These are phyloP conservation scores for Carpinus viminea DNA, from an alignment of 306 rosid species.

Conservation along the genomic window DNA sequence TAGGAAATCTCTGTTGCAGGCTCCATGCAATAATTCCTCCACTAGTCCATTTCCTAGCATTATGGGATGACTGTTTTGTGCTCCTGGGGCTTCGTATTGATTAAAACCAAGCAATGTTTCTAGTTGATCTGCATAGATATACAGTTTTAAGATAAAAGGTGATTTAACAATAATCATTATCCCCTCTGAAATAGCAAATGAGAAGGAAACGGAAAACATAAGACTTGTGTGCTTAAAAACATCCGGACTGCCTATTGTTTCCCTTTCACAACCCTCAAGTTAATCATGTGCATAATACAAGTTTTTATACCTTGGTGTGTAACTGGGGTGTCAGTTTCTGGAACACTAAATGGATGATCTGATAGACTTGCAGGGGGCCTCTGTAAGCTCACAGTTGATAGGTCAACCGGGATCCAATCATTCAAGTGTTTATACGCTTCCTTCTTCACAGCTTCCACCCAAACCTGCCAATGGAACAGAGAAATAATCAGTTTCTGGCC, in stretches of 20 bases:
- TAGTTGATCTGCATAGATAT: slow-evolving; percentile 39
- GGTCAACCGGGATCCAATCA: slow-evolving; percentile 24
- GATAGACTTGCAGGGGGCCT: slow-evolving; percentile 23
- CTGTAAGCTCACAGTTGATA: slow-evolving; percentile 10
- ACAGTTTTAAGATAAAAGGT: background rate
- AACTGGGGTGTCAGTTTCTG: slow-evolving; percentile 18
- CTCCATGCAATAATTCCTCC: slow-evolving; percentile 25
- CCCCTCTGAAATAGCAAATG: background rate
- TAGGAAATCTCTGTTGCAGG: slow-evolving; percentile 24
- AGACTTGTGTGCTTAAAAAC: too few relatives aligned
- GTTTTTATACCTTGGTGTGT: slow-evolving; percentile 37
- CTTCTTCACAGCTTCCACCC: slow-evolving; percentile 41
- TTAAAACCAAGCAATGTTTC: slow-evolving; percentile 6
- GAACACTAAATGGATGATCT: slow-evolving; percentile 18
- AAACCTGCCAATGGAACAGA: slow-evolving; percentile 34
- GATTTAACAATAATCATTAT: too few relatives aligned
- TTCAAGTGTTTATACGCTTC: slow-evolving; percentile 36
- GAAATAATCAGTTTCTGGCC: slow-evolving; percentile 8
- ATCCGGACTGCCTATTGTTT: background rate
- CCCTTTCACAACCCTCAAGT: background rate
- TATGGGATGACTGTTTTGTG: slow-evolving; percentile 14
- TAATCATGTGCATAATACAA: background rate
- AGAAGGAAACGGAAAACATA: background rate
- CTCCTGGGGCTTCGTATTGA: slow-evolving; percentile 14
- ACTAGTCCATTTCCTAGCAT: slow-evolving; percentile 13